A percentile compares a stretch with the other conserved stretches of the same genome.
Evolutionary conservation across 257 asterid genomes (phyloP).

Genomic region (Ilex asprella): DNA sequence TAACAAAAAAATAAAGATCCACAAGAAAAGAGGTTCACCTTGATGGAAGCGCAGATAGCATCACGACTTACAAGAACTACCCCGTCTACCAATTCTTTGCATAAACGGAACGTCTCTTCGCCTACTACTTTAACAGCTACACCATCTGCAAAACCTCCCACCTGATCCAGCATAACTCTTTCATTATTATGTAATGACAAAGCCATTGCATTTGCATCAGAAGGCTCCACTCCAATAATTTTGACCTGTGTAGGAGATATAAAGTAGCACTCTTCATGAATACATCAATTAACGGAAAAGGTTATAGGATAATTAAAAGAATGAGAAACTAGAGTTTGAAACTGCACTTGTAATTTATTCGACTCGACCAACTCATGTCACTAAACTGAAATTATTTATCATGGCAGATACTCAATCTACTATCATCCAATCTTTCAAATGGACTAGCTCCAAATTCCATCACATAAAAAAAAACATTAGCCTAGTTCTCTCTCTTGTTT

Average conservation of each 20-base stretch:
- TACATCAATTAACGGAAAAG: too few relatives aligned
- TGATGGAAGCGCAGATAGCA: slow-evolving; percentile 95
- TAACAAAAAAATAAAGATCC: slow-evolving; percentile 3
- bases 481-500: too few relatives aligned
- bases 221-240: slow-evolving; percentile 89
- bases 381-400: too few relatives aligned
- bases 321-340: too few relatives aligned
- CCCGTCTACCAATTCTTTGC: slow-evolving; percentile 80
- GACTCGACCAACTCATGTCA: too few relatives aligned
- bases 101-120: slow-evolving; percentile 74
- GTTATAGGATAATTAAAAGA: too few relatives aligned
- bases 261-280: too few relatives aligned
- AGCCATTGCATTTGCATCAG: slow-evolving; percentile 94
- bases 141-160: slow-evolving; percentile 97
- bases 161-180: slow-evolving; percentile 80
- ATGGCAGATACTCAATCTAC: too few relatives aligned
- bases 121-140: slow-evolving; percentile 97
- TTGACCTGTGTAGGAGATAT: slow-evolving; percentile 29
- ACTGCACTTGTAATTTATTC: too few relatives aligned
- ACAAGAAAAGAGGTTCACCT: slow-evolving; percentile 40
- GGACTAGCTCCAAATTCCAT: too few relatives aligned
- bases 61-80: slow-evolving; percentile 88
- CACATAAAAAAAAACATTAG: too few relatives aligned
- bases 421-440: too few relatives aligned
- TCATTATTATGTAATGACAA: slow-evolving; percentile 71